These are phyloP conservation scores for Fraxinus sp. DNA, from an alignment of 305 asterid species.

Conservation along the genomic window DNA sequence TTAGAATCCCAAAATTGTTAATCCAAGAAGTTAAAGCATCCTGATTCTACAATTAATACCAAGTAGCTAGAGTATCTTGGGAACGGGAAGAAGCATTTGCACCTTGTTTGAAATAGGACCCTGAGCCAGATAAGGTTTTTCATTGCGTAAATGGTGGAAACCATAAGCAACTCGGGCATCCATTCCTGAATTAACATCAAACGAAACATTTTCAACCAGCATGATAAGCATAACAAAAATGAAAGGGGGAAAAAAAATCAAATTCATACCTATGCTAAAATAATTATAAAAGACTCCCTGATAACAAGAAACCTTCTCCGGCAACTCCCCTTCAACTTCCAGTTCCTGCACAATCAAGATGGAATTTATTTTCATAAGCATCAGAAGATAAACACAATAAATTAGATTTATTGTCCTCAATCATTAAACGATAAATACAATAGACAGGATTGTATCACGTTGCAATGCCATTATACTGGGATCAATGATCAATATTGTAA, in stretches of 20 bases:
- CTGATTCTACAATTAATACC: neutral
- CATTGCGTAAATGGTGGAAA: conserved; percentile 92
- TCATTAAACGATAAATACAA: neutral
- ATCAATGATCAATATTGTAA: neutral
- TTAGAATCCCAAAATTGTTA: conserved; percentile 9
- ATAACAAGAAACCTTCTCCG: conserved; percentile 68
- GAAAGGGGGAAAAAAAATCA: neutral
- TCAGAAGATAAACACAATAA: neutral
- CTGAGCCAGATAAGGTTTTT: conserved; percentile 92
- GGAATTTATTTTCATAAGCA: neutral
- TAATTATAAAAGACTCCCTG: conserved; percentile 93
- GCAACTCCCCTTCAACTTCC: conserved; percentile 70
- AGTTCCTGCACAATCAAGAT: conserved; percentile 54
- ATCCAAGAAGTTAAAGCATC: neutral
- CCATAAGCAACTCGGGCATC: conserved; percentile 98
- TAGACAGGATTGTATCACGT: neutral
- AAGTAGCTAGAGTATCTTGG: conserved; percentile 7
- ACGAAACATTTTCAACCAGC: conserved; percentile 7
- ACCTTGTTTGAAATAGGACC: conserved; percentile 97
- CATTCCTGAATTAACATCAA: conserved; percentile 60
- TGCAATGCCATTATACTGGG: neutral
- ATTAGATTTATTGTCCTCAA: neutral
- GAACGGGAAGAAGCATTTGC: conserved; percentile 24
- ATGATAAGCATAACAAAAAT: neutral
- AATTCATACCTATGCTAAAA: conserved; percentile 83